Evolutionary conservation across 495 filamentous ascomycete genomes (phyloP), one percentile per base, ranked within the genome.

Genomic region (Copromyces sp.): DNA sequence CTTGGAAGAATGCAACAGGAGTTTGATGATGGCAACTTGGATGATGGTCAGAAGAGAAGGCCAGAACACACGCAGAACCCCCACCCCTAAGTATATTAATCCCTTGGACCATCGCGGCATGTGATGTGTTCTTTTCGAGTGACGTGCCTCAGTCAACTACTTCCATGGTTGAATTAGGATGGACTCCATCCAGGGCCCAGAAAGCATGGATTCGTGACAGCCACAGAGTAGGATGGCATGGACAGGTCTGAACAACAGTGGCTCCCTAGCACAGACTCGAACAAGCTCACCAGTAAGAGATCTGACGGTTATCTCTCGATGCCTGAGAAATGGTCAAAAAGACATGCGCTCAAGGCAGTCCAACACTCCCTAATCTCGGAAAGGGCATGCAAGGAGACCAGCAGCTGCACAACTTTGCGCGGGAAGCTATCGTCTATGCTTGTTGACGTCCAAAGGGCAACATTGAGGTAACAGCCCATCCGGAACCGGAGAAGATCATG

Each of bases 231-330:
- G 69, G 73, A 68, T 70, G 44, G 14, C 53, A 24, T 59, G 35
- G 35, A 41, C 35, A 20, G 44, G 29, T 71, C 44, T 14, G 53
- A 35, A 75, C 72, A 47, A 72, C 53, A 65, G 9, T 17, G 3
- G 12, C 29, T 65, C 12, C 53, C 35, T 65, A 17, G 47, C 47
- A 59, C 20, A 7, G 47, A 29, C 45, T 72, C 12, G 69, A 68
- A 38, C 68, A 47, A 69, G 45, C 72, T 76, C 76, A 71, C 79
- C 80, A 82, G 79, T 81, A 75, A 80, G 75, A 77, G 72, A 77
- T 74, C 75, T 75, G 74, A 76, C 68, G 75, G 77, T 80, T 81
- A 82, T 82, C 79, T 80, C 77, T 75, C 68, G 37, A 65, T 65
- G 53, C 17, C 37, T 68, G 74, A 65, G 29, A 73, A 69, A 44